Evolutionary conservation across 345 rosid genomes (phyloP), one percentile per base, ranked within the genome.

Genomic region (Lepidium didymum): DNA sequence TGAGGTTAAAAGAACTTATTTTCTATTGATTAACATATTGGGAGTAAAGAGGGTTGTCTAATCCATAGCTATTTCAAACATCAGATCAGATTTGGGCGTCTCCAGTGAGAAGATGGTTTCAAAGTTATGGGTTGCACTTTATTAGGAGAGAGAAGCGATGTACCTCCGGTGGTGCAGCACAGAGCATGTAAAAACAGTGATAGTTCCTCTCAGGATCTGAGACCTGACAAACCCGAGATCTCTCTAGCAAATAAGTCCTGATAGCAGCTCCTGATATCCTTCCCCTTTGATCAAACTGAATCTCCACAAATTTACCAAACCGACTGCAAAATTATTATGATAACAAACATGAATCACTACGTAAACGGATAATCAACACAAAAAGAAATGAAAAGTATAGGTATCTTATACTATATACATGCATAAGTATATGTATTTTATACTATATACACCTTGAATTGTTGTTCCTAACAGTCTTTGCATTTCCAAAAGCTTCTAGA

Each of bases 151-250:
- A 44, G 7, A 21, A 18, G 36, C 45, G 33, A 61, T 9, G 76
- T 79, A 93, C 98, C 96, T 90, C 96, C 23, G 78, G 81, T 43
- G 99, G 99, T 41, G 97, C 99, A 68, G 99, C 85, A 80, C 99
- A 94, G 49, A 94, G 89, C 99, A 94, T 90, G 83, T 94, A 94
- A 83, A 94, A 94, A 76, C 97, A 90, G 78, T 94, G 99, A 78
- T 94, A 94, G 70, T 94, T 91, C 80, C 99, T 88, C 83, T 94
- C 99, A 45, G 92, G 96, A 77, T 91, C 95, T 46, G 97, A 94
- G 76, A 94, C 91, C 82, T 94, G 99, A 69, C 99, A 94, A 73
- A 94, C 99, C 56, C 99, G 91, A 46, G 99, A 94, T 75, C 99
- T 88, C 83, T 91, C 99, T 47, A 90, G 81, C 86, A 90, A 82